These are phyloP conservation scores for Fusarium keratoplasticum DNA, from an alignment of 2,329 filamentous ascomycete genomes.

Conservation along the genomic window DNA sequence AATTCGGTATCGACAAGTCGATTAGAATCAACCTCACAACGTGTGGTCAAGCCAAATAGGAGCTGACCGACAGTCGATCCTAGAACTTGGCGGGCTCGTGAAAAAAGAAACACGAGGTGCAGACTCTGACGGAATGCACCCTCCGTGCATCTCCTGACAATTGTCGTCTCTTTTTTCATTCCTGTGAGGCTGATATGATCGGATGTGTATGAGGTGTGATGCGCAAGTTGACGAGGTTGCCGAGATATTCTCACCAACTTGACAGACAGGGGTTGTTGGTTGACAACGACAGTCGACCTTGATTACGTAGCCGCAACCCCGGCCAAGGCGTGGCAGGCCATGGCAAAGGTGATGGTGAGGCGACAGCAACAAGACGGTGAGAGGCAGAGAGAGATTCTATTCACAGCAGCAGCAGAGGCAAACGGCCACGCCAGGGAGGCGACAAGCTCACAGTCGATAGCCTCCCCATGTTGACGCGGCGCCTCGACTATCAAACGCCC, in stretches of 20 bases:
- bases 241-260: constrained; percentile 32
- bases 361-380: constrained; percentile 31
- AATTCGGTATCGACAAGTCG: background rate
- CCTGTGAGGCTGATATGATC: constrained; percentile 34
- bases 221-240: constrained; percentile 23
- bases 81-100: constrained; percentile 29
- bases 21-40: constrained; percentile 24
- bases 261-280: constrained; percentile 24
- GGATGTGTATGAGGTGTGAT: constrained; percentile 28
- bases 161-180: constrained; percentile 23
- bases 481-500: constrained; percentile 20
- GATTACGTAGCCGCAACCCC: constrained; percentile 26
- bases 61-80: constrained; percentile 27
- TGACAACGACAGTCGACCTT: constrained; percentile 9
- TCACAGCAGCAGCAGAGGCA: background rate
- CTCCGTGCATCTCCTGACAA: constrained; percentile 37
- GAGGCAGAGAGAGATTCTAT: constrained; percentile 5
- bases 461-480: constrained; percentile 3
- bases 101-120: constrained; percentile 26
- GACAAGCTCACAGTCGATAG: constrained; percentile 18
- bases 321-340: constrained; percentile 24
- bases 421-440: constrained; percentile 18
- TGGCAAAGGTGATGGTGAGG: constrained; percentile 22
- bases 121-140: constrained; percentile 33
- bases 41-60: background rate